Base-by-base conservation (phyloP, 805 yeast species). In the Hanseniaspora lindneri region DNA sequence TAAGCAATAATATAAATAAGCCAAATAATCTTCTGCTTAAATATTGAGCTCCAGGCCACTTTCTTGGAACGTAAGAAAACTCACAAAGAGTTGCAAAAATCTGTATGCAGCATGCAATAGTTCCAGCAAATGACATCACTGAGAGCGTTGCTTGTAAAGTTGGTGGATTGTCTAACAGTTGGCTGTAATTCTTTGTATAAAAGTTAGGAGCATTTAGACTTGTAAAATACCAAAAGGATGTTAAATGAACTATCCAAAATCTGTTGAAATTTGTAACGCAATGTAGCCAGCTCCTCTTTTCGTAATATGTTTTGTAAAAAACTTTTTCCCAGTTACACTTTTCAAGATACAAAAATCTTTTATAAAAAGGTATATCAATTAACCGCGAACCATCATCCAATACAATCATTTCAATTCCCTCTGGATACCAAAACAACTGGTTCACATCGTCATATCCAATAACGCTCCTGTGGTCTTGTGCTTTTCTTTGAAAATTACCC, bases 371-470 rank as follows among this genome's bases (percentile, higher is more conserved):
- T 29, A 74, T 58, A 51, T 74, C 76, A 62, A 83, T 73, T 21
- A 83, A 59, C 40, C 67, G 55, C 40, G 69, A 69, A 7, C 72
- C 67, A 37, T 70, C 70, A 2, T 63, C 56, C 28, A 81, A 59
- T 2, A 65, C 63, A 17, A 86, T 70, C 44, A 71, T 70, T 53
- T 76, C 76, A 46, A 86, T 66, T 0, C 92, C 86, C 52, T 76
- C 73, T 3, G 77, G 70, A 55, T 81, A 78, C 96, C 96, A 86
- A 58, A 86, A 86, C 33, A 82, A 66, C 58, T 86, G 95, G 59
- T 86, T 86, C 61, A 86, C 78, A 61, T 86, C 96, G 65, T 86
- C 96, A 61, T 86, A 86, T 0, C 96, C 96, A 51, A 86, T 78
- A 4, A 76, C 75, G 24, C 73, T 65, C 14, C 76, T 70, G 58